Percentiles rank a stretch among this genome's conserved stretches.
These are phyloP conservation scores for Stephanocyclus meneghinianus DNA, from an alignment of 352 stramenopile species.

Conservation along the genomic window DNA sequence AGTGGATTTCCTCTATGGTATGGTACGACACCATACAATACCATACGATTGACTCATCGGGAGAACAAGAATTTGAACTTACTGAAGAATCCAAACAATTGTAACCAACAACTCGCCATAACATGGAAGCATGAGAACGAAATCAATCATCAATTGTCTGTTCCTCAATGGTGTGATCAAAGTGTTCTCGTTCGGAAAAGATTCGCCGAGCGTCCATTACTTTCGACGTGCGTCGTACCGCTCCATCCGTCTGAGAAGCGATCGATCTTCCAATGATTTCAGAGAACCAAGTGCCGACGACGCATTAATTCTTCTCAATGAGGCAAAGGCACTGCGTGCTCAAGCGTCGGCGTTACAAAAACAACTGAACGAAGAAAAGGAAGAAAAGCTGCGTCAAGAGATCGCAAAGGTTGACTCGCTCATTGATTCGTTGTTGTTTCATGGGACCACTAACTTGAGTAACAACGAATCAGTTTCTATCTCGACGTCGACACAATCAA, in stretches of 20 bases:
- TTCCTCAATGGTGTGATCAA: background rate
- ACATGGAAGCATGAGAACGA: too few species aligned
- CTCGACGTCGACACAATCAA: background rate
- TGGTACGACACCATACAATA: too few species aligned
- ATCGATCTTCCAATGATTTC: background rate
- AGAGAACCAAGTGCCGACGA: constrained; percentile 1
- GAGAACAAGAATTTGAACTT: too few species aligned
- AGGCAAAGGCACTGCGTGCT: constrained; percentile 11
- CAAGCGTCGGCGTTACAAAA: constrained; percentile 32
- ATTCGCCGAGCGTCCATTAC: background rate
- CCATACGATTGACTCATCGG: too few species aligned
- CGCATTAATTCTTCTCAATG: constrained; percentile 5
- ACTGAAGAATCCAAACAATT: too few species aligned
- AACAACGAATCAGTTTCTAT: constrained; percentile 9
- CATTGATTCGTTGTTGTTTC: constrained; percentile 66
- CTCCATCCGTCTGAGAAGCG: background rate
- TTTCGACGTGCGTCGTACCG: background rate
- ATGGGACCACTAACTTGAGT: constrained; percentile 22
- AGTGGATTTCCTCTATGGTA: too few species aligned
- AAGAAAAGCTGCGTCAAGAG: constrained; percentile 47
- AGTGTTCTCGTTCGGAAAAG: background rate
- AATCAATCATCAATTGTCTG: background rate
- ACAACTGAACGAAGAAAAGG: constrained; percentile 53
- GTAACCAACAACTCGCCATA: too few species aligned
- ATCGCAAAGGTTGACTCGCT: constrained; percentile 60